phyloP scores from a whole-genome alignment of 768 basidiomycete genomes.

The Boletus edulis region DNA sequence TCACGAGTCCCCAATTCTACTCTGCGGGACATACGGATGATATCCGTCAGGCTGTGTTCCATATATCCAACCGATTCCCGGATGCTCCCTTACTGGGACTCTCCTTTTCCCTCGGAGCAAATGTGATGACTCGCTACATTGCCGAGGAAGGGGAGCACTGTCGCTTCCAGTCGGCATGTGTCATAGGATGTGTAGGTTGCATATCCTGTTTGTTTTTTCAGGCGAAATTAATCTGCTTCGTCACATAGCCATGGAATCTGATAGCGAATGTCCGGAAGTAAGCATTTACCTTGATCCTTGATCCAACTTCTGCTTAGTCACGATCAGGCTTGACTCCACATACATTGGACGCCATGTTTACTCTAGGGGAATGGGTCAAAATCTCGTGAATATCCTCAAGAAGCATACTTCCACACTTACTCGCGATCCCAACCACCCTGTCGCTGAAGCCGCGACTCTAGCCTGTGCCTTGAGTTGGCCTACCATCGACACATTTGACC shows the following conservation, averaged over 20 bases:
- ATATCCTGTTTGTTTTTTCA: slow-evolving; percentile 1
- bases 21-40: slow-evolving; percentile 91
- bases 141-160: slow-evolving; percentile 74
- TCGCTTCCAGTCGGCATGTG: slow-evolving; percentile 64
- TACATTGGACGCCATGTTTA: slow-evolving; percentile 65
- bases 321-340: slow-evolving; percentile 49
- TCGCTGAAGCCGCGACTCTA: slow-evolving; percentile 47
- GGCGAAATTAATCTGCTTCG: slow-evolving; percentile 10
- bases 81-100: slow-evolving; percentile 79
- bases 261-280: slow-evolving; percentile 36
- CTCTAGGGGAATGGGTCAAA: slow-evolving; percentile 75
- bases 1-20: slow-evolving; percentile 82
- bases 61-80: slow-evolving; percentile 71
- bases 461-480: slow-evolving; percentile 50
- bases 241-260: slow-evolving; percentile 49
- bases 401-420: slow-evolving; percentile 49
- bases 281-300: slow-evolving; percentile 11
- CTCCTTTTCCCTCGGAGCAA: slow-evolving; percentile 93
- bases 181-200: slow-evolving; percentile 67
- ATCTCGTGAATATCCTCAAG: slow-evolving; percentile 58
- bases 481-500: slow-evolving; percentile 57
- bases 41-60: slow-evolving; percentile 74
- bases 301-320: slow-evolving; percentile 7
- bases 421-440: slow-evolving; percentile 47
- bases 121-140: slow-evolving; percentile 85